Evolutionary conservation across 208 protist species (phyloP).

Genomic region (Spongospora subterranea): DNA sequence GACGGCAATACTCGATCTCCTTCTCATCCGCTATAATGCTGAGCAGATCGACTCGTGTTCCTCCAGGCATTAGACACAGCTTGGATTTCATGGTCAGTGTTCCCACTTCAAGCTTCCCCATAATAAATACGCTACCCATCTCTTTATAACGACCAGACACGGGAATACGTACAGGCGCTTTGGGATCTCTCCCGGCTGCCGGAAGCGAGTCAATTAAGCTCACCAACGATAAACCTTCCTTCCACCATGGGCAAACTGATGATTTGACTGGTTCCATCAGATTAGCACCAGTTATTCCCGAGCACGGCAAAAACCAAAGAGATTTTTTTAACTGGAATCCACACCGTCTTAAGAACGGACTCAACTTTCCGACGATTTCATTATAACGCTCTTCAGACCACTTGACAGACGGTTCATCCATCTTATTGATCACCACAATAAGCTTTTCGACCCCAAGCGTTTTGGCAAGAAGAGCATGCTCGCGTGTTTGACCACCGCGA

Average conservation of each 20-base stretch:
- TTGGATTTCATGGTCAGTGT: conserved; percentile 63
- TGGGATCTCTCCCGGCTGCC: neutral
- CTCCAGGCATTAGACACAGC: conserved; percentile 65
- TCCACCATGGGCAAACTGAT: conserved; percentile 49
- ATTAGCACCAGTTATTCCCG: conserved; percentile 37
- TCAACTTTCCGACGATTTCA: conserved; percentile 90
- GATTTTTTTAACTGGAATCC: conserved; percentile 84
- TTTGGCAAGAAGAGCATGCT: conserved; percentile 98
- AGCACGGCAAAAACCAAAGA: conserved; percentile 59
- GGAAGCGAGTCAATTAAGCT: conserved; percentile 58
- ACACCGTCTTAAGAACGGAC: conserved; percentile 90
- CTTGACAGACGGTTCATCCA: conserved; percentile 94
- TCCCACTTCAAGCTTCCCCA: conserved; percentile 70
- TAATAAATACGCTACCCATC: conserved; percentile 60
- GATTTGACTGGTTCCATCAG: neutral
- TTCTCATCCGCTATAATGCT: conserved; percentile 64
- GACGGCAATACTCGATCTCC: conserved; percentile 55
- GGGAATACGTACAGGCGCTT: conserved; percentile 60
- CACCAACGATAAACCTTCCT: conserved; percentile 58
- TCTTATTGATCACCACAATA: conserved; percentile 98
- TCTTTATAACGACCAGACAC: conserved; percentile 69
- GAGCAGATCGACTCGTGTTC: conserved; percentile 61
- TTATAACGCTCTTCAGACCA: conserved; percentile 82
- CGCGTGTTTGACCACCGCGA: conserved; percentile 96
- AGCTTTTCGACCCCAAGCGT: conserved; percentile 93